A percentile compares a stretch with the other conserved stretches of the same genome.
Evolutionary conservation across 1,139 yeast genomes (phyloP).

Genomic region (Suhomyces coccinellae): DNA sequence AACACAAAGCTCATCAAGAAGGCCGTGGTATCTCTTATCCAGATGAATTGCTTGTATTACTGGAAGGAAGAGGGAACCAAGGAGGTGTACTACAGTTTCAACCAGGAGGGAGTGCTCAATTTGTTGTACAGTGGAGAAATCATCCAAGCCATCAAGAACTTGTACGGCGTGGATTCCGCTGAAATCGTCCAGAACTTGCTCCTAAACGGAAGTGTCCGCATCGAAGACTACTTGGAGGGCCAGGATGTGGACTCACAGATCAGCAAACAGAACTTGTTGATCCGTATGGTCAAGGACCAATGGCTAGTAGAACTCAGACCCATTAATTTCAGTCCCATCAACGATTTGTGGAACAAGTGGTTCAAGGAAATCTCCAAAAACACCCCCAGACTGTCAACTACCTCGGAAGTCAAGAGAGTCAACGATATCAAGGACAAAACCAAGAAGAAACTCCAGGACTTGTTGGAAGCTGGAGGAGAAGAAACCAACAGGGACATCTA

Average conservation of each 20-base stretch:
- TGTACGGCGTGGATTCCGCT: slow-evolving; percentile 52
- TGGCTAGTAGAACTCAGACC: slow-evolving; percentile 50
- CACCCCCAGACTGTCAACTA: slow-evolving; percentile 53
- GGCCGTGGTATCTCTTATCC: slow-evolving; percentile 63
- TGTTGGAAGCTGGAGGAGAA: slow-evolving; percentile 32
- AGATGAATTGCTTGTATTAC: slow-evolving; percentile 60
- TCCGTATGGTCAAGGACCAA: slow-evolving; percentile 52
- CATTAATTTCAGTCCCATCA: slow-evolving; percentile 42
- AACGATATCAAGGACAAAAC: slow-evolving; percentile 66
- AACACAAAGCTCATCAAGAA: slow-evolving; percentile 50
- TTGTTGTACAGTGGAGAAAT: slow-evolving; percentile 80
- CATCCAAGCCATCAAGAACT: slow-evolving; percentile 48
- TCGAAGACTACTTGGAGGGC: slow-evolving; percentile 56
- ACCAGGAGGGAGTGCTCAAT: slow-evolving; percentile 63
- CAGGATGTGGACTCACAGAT: slow-evolving; percentile 26
- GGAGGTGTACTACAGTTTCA: slow-evolving; percentile 55
- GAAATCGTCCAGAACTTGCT: slow-evolving; percentile 71
- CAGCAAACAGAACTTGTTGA: slow-evolving; percentile 38
- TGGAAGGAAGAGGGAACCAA: slow-evolving; percentile 46
- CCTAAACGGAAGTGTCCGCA: slow-evolving; percentile 63
- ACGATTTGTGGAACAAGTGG: slow-evolving; percentile 57
- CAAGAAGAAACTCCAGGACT: slow-evolving; percentile 40
- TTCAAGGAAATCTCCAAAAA: slow-evolving; percentile 51
- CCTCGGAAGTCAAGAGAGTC: slow-evolving; percentile 61
- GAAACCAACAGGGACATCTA: slow-evolving; percentile 27